Conservation (phyloP, 228 moss, liverwort and hornwort species). For the Sphagnum fallax region DNA sequence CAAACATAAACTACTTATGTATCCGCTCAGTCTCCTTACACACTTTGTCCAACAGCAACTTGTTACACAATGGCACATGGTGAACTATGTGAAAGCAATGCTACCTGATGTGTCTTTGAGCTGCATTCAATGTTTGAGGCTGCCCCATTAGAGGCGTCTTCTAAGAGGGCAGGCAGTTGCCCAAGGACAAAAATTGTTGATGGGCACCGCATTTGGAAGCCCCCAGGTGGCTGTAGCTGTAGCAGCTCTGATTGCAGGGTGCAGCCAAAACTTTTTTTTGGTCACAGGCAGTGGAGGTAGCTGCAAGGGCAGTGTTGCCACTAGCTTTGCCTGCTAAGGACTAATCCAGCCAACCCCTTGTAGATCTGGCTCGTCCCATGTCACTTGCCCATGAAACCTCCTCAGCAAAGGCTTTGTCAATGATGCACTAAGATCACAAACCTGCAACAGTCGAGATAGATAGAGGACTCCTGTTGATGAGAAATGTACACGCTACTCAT, state of each 20-base stretch:
- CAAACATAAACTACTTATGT: too few species aligned
- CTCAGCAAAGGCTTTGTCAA: too few species aligned
- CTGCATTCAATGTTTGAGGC: too few species aligned
- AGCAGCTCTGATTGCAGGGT: constrained; percentile 78
- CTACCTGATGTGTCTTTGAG: too few species aligned
- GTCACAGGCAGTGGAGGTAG: constrained; percentile 85
- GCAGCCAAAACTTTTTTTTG: constrained; percentile 81
- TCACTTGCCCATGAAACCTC: constrained; percentile 48
- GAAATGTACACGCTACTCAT: too few species aligned
- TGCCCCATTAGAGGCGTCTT: constrained; percentile 88
- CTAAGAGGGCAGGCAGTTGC: constrained; percentile 76
- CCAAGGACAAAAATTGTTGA: constrained; percentile 41
- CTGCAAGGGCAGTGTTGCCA: constrained; percentile 94
- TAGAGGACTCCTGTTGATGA: too few species aligned
- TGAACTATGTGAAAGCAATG: too few species aligned
- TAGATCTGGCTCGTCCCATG: constrained; percentile 99
- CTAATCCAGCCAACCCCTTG: constrained; percentile 96
- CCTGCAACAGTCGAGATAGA: too few species aligned
- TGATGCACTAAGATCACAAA: too few species aligned
- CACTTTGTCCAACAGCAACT: too few species aligned
- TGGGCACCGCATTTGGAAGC: constrained; percentile 49
- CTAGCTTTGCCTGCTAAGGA: constrained; percentile 99
- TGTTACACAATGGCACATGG: too few species aligned
- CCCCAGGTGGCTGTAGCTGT: constrained; percentile 63
- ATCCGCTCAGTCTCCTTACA: too few species aligned